A percentile compares a stretch with the other conserved stretches of the same genome.
Conservation (phyloP, 2,329 filamentous ascomycete species). For the Ceratocystis lukuohia region DNA sequence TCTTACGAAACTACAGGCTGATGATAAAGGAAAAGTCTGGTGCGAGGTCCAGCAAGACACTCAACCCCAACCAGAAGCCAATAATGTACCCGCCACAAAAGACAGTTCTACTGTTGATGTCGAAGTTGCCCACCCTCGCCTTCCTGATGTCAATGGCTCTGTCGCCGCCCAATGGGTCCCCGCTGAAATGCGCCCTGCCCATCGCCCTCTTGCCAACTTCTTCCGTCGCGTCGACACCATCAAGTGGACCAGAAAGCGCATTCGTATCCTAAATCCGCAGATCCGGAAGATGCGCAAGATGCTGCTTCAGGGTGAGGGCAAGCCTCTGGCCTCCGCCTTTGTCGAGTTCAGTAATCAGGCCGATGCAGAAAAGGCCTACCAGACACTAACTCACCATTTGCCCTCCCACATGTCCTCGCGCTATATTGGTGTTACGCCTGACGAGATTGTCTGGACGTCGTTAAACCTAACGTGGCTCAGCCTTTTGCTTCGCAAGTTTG, state of each 20-base stretch:
- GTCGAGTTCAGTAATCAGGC: conserved; percentile 77
- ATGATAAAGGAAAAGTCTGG: neutral
- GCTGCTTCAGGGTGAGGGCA: conserved; percentile 50
- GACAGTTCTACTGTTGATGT: neutral
- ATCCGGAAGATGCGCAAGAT: conserved; percentile 53
- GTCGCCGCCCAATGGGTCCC: conserved; percentile 64
- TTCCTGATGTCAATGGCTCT: conserved; percentile 33
- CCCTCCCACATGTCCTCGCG: conserved; percentile 74
- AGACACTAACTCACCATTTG: conserved; percentile 68
- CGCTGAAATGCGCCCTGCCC: conserved; percentile 60
- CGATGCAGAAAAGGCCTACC: conserved; percentile 74
- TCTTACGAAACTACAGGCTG: conserved; percentile 9
- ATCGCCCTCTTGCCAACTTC: conserved; percentile 52
- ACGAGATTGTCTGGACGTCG: conserved; percentile 78
- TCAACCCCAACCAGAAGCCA: conserved; percentile 30
- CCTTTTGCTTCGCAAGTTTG: conserved; percentile 53
- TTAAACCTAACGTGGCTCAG: conserved; percentile 59
- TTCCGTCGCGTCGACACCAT: conserved; percentile 92
- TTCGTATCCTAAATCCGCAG: conserved; percentile 30
- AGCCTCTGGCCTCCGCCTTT: conserved; percentile 63
- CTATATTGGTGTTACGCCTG: conserved; percentile 66
- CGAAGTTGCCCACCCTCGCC: conserved; percentile 24
- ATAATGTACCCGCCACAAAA: conserved; percentile 25
- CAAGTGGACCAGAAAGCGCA: conserved; percentile 58
- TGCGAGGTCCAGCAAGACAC: neutral